Percentiles rank a stretch among this genome's conserved stretches.
Conservation (phyloP, 441 rosid genomes). For the Gossypium davidsonii region DNA sequence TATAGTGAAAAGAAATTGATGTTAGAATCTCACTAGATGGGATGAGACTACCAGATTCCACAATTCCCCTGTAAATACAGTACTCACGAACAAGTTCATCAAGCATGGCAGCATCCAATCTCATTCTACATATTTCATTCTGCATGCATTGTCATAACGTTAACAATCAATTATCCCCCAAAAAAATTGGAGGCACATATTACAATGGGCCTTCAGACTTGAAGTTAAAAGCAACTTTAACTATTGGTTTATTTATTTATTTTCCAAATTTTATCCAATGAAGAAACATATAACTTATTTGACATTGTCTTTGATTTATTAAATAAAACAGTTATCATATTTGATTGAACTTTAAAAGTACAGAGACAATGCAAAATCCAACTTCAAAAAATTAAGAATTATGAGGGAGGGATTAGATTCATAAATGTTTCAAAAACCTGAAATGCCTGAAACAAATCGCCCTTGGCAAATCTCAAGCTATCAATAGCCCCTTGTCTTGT, state of each 20-base stretch:
- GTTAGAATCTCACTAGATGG: conserved; percentile 35
- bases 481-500: conserved; percentile 95
- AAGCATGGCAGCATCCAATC: conserved; percentile 56
- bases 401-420: background rate
- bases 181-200: background rate
- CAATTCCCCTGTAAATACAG: conserved; percentile 85
- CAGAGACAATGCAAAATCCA: background rate
- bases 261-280: background rate
- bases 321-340: background rate
- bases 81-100: conserved; percentile 84
- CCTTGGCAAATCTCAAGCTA: conserved; percentile 88
- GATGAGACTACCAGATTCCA: conserved; percentile 44
- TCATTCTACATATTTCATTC: conserved; percentile 93
- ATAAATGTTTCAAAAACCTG: conserved; percentile 41
- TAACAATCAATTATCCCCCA: background rate
- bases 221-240: background rate
- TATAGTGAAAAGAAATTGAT: conserved; percentile 4
- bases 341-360: background rate
- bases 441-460: conserved; percentile 86
- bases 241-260: background rate
- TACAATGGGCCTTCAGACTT: background rate
- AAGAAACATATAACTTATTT: background rate
- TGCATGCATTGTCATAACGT: conserved; percentile 23
- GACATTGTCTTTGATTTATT: background rate
- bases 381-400: background rate